Percentiles rank a stretch among this genome's conserved stretches.
Evolutionary conservation across 2,329 filamentous ascomycete species (phyloP).

Genomic region (Fusarium kyushuense): DNA sequence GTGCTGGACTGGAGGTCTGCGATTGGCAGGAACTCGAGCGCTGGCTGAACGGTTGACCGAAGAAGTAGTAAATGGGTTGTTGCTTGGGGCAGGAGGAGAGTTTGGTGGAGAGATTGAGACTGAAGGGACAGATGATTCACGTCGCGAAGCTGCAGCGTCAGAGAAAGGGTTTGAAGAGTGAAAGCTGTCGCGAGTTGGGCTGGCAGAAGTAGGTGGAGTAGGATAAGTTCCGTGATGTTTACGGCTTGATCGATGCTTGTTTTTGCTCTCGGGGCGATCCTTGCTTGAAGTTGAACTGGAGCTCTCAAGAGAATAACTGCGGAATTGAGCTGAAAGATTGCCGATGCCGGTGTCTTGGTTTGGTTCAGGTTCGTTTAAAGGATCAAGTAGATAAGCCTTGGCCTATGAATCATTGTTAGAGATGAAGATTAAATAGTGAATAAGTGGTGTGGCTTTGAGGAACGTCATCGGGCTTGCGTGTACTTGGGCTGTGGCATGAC

Average conservation of each 20-base stretch:
- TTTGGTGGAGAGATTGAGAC: constrained; percentile 35
- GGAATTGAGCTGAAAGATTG: constrained; percentile 40
- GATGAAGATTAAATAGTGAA: background rate
- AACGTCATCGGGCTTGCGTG: constrained; percentile 46
- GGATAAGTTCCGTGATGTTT: constrained; percentile 48
- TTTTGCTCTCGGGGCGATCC: constrained; percentile 7
- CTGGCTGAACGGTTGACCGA: constrained; percentile 51
- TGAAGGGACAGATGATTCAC: constrained; percentile 27
- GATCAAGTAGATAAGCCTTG: constrained; percentile 75
- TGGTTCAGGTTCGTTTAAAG: constrained; percentile 75
- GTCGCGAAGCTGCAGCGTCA: constrained; percentile 31
- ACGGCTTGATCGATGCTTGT: constrained; percentile 16
- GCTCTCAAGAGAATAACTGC: constrained; percentile 34
- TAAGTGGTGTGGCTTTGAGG: constrained; percentile 10
- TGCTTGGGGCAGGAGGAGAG: constrained; percentile 39
- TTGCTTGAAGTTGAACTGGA: constrained; percentile 25
- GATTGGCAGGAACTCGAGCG: constrained; percentile 38
- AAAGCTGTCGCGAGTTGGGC: constrained; percentile 62
- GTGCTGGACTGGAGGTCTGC: constrained; percentile 20
- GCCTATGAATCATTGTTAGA: constrained; percentile 60
- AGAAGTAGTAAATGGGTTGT: constrained; percentile 44
- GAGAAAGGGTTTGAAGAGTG: constrained; percentile 60
- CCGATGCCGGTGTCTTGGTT: constrained; percentile 70
- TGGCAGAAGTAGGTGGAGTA: constrained; percentile 67
- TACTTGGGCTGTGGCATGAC: constrained; percentile 26